phyloP scores from a whole-genome alignment of 2,329 filamentous ascomycete genomes.

The Trichoderma hamatum region DNA sequence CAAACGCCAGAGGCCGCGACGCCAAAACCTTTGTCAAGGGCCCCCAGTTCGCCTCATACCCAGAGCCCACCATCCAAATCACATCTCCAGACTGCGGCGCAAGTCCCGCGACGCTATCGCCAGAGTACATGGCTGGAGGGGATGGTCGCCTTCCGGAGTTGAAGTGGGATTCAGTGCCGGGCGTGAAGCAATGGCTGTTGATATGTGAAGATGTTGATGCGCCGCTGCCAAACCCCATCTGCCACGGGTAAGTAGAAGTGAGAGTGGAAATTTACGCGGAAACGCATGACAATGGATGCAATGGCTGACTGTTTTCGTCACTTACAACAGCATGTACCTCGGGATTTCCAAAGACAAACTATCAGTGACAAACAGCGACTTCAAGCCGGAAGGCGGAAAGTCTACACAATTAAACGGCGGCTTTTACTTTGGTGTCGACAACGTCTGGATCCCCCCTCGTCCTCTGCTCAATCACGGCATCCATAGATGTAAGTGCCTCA shows the following conservation, averaged over 20 bases:
- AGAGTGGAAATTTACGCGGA: background rate
- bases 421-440: slow-evolving; percentile 51
- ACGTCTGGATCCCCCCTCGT: slow-evolving; percentile 49
- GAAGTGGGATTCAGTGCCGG: slow-evolving; percentile 43
- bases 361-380: slow-evolving; percentile 39
- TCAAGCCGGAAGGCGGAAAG: slow-evolving; percentile 37
- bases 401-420: slow-evolving; percentile 45
- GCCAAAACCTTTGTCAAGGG: slow-evolving; percentile 43
- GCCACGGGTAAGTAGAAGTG: slow-evolving; percentile 46
- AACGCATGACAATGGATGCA: background rate
- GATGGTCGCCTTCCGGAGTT: slow-evolving; percentile 46
- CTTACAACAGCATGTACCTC: slow-evolving; percentile 32
- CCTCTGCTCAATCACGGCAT: slow-evolving; percentile 54
- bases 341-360: slow-evolving; percentile 32
- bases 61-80: slow-evolving; percentile 43
- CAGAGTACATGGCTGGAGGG: slow-evolving; percentile 46
- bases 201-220: slow-evolving; percentile 53
- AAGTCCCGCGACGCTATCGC: slow-evolving; percentile 41
- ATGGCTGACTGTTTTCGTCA: background rate
- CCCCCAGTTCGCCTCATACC: slow-evolving; percentile 41
- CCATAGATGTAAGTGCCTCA: slow-evolving; percentile 49
- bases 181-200: slow-evolving; percentile 50
- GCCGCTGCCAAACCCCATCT: slow-evolving; percentile 48
- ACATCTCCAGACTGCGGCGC: slow-evolving; percentile 46
- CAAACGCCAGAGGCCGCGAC: slow-evolving; percentile 43